Evolutionary conservation across 495 filamentous ascomycete genomes (phyloP).

Genomic region (Neurospora sp.): DNA sequence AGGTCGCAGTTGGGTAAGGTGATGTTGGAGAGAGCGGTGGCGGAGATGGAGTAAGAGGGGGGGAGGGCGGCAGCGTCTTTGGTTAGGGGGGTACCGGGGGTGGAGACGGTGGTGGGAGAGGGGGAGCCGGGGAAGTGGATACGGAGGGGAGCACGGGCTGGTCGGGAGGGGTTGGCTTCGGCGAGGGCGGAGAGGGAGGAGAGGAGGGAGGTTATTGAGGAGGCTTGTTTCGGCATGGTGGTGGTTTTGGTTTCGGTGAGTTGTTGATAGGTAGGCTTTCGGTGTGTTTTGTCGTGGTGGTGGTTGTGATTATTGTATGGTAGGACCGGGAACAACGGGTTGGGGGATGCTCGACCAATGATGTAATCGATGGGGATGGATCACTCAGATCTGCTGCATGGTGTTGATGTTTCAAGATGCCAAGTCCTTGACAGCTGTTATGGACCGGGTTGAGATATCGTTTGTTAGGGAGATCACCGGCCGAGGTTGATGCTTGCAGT

Average conservation of each 20-base stretch:
- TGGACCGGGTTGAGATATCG: neutral
- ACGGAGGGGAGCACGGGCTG: constrained; percentile 9
- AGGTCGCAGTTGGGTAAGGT: constrained; percentile 11
- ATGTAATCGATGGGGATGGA: neutral
- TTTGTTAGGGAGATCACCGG: neutral
- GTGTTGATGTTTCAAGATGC: neutral
- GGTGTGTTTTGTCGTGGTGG: neutral
- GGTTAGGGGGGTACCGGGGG: constrained; percentile 10
- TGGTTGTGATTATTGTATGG: neutral
- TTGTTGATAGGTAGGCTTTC: neutral
- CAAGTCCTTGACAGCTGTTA: neutral
- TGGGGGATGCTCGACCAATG: neutral
- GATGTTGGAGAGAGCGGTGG: constrained; percentile 11
- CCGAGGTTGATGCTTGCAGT: neutral
- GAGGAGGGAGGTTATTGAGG: constrained; percentile 8
- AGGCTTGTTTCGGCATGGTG: constrained; percentile 14
- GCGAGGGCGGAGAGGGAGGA: constrained; percentile 11
- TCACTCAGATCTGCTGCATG: neutral
- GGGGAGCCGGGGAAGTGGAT: constrained; percentile 15
- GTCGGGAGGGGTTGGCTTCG: neutral
- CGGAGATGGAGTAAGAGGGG: constrained; percentile 16
- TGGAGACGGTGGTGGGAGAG: constrained; percentile 6
- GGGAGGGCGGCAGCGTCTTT: constrained; percentile 2
- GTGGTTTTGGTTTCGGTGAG: neutral
- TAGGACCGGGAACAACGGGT: neutral